Evolutionary conservation across 345 rosid species (phyloP).

Genomic region (Salix suchowensis): DNA sequence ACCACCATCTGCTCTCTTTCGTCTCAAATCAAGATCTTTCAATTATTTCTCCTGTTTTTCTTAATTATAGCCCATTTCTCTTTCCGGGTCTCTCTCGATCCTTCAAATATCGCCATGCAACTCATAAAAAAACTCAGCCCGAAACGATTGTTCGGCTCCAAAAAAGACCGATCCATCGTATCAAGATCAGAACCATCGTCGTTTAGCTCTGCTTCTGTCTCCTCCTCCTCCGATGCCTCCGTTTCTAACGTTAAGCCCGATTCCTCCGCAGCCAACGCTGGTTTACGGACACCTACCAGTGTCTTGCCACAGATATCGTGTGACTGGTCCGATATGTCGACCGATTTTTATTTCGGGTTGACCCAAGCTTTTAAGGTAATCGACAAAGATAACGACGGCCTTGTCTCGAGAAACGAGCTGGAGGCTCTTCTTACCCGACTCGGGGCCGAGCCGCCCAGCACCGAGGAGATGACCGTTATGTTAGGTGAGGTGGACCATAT

Average conservation of each 20-base stretch:
- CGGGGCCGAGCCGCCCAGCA: slow-evolving; percentile 48
- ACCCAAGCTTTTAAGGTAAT: slow-evolving; percentile 46
- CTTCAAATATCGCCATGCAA: slow-evolving; percentile 31
- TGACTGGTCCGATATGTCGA: slow-evolving; percentile 42
- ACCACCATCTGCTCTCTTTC: slow-evolving; percentile 24
- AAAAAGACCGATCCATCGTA: slow-evolving; percentile 34
- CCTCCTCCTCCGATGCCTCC: slow-evolving; percentile 30
- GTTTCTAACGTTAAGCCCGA: slow-evolving; percentile 19
- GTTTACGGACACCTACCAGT: slow-evolving; percentile 58
- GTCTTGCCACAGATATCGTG: slow-evolving; percentile 47
- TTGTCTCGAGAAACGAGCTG: slow-evolving; percentile 50
- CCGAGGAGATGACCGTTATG: slow-evolving; percentile 59
- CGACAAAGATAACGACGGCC: slow-evolving; percentile 55
- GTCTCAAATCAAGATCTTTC: slow-evolving; percentile 17
- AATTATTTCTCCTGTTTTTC: background rate
- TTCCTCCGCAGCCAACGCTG: slow-evolving; percentile 4
- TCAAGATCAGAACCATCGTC: slow-evolving; percentile 63
- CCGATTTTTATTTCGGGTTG: slow-evolving; percentile 34
- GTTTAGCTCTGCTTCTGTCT: slow-evolving; percentile 36
- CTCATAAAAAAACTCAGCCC: slow-evolving; percentile 52
- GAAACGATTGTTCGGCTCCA: slow-evolving; percentile 52
- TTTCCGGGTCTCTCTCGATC: background rate
- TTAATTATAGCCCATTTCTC: background rate
- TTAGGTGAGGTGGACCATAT: slow-evolving; percentile 55
- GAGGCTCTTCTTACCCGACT: slow-evolving; percentile 54